Conservation (phyloP, 495 filamentous ascomycete genomes). For the Elaphomyces granulatus region DNA sequence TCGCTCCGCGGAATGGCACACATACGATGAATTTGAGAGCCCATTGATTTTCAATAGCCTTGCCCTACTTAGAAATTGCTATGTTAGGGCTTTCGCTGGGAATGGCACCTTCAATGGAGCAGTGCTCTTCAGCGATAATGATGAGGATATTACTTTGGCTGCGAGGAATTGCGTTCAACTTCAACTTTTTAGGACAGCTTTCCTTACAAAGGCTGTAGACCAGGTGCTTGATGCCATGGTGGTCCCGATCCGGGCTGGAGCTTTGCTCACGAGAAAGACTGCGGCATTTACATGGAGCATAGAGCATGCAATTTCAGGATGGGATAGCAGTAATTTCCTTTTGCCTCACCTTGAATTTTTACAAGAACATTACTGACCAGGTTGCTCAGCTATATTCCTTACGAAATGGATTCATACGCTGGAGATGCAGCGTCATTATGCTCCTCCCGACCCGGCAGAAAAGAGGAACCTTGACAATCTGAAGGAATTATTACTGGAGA, state of each 20-base stretch:
- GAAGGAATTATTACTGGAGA: neutral
- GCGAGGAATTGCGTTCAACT: slow-evolving; percentile 1
- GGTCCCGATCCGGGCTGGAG: neutral
- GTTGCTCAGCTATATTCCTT: slow-evolving; percentile 2
- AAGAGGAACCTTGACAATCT: slow-evolving; percentile 4
- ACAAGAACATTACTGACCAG: slow-evolving; percentile 1
- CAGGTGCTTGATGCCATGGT: slow-evolving; percentile 4
- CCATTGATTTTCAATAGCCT: slow-evolving; percentile 5
- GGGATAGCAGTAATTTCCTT: slow-evolving; percentile 3
- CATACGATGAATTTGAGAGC: slow-evolving; percentile 3
- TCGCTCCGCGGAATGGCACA: too few species aligned
- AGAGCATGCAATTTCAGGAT: slow-evolving; percentile 3
- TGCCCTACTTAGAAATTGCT: slow-evolving; percentile 4
- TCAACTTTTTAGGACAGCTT: slow-evolving; percentile 2
- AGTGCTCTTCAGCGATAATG: slow-evolving; percentile 3
- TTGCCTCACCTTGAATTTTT: neutral
- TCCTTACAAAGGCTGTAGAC: slow-evolving; percentile 3
- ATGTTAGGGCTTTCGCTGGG: slow-evolving; percentile 4
- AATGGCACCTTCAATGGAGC: slow-evolving; percentile 3
- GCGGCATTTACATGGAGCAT: neutral
- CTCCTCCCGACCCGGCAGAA: slow-evolving; percentile 2
- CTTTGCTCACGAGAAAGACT: neutral
- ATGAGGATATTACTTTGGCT: neutral
- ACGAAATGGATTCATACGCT: slow-evolving; percentile 5
- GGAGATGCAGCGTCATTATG: neutral